Evolutionary conservation across 139 green algal species (phyloP).

Genomic region (Penium margaritaceum): DNA sequence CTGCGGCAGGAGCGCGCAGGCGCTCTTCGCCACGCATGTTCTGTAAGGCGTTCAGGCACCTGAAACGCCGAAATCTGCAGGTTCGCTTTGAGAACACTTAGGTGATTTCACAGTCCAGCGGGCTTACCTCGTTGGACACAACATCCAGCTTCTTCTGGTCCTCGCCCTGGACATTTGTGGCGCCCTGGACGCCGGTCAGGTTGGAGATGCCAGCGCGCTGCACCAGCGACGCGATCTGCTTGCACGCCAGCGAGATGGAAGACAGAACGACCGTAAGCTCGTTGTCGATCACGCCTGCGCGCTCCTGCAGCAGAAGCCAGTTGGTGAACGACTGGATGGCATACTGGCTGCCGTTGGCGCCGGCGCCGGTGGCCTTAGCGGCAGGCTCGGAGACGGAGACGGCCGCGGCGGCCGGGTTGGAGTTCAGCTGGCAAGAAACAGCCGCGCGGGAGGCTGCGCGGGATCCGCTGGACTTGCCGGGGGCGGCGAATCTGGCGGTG

Average conservation of each 20-base stretch:
- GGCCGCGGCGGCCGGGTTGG: background rate
- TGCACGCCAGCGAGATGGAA: slow-evolving; percentile 88
- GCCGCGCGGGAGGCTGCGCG: too few relatives aligned
- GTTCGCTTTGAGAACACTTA: too few relatives aligned
- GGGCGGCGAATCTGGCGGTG: too few relatives aligned
- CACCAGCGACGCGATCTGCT: slow-evolving; percentile 92
- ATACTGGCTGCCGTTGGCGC: slow-evolving; percentile 47
- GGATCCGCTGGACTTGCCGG: too few relatives aligned
- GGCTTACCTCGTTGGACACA: slow-evolving; percentile 88
- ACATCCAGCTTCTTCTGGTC: slow-evolving; percentile 99
- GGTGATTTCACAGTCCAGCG: too few relatives aligned
- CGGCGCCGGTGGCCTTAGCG: slow-evolving; percentile 3
- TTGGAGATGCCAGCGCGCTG: slow-evolving; percentile 83
- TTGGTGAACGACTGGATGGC: slow-evolving; percentile 72
- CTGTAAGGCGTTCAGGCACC: too few relatives aligned
- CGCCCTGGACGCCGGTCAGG: slow-evolving; percentile 62
- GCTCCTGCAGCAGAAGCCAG: slow-evolving; percentile 73
- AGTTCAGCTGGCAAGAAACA: too few relatives aligned
- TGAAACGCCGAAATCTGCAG: too few relatives aligned
- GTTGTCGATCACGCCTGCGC: slow-evolving; percentile 68
- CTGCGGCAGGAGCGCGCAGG: too few relatives aligned
- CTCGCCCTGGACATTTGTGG: slow-evolving; percentile 67
- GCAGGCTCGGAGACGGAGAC: background rate
- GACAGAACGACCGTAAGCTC: slow-evolving; percentile 88
- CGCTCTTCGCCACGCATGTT: too few relatives aligned